A percentile compares a stretch with the other conserved stretches of the same genome.
Conservation (phyloP, 177 flowering plant genomes). For the Telopea speciosissima region DNA sequence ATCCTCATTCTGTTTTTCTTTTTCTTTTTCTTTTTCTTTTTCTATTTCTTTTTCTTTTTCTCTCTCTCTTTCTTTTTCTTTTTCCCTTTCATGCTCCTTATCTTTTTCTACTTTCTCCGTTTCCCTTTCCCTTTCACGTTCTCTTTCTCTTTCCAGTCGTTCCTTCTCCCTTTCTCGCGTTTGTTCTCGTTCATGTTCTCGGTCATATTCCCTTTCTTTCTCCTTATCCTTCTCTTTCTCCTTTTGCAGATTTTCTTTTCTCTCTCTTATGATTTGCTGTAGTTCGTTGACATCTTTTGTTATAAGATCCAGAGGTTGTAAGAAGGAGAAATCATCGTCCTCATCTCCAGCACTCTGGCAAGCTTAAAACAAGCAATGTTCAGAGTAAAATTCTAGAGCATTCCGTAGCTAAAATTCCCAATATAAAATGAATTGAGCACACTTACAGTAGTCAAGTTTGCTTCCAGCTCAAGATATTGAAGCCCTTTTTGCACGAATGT, state of each 20-base stretch:
- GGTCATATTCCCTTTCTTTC: conserved; percentile 21
- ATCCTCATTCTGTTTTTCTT: conserved; percentile 40
- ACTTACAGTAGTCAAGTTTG: conserved; percentile 46
- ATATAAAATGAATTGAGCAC: conserved; percentile 8
- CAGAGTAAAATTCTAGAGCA: conserved; percentile 10
- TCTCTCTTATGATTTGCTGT: conserved; percentile 64
- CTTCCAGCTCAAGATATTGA: conserved; percentile 63
- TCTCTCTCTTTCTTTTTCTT: conserved; percentile 37
- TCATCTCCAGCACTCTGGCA: conserved; percentile 70
- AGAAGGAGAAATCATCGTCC: conserved; percentile 88
- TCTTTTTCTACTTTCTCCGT: not conserved
- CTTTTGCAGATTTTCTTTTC: conserved; percentile 41
- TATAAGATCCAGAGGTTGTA: conserved; percentile 91
- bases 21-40: conserved; percentile 7
- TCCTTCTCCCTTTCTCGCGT: conserved; percentile 35
- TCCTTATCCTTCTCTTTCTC: conserved; percentile 30
- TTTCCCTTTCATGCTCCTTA: not conserved
- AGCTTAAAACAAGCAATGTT: conserved; percentile 24
- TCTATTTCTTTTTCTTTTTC: not conserved
- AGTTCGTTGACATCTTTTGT: conserved; percentile 81
- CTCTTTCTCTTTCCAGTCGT: conserved; percentile 38
- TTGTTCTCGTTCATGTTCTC: conserved; percentile 34
- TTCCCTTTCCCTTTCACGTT: conserved; percentile 35
- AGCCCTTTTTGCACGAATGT: conserved; percentile 64
- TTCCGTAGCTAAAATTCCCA: not conserved